Evolutionary conservation across 192 early-diverging fungal species (phyloP), one percentile per base, ranked within the genome.

Genomic region (Nowakowskiella sp.): DNA sequence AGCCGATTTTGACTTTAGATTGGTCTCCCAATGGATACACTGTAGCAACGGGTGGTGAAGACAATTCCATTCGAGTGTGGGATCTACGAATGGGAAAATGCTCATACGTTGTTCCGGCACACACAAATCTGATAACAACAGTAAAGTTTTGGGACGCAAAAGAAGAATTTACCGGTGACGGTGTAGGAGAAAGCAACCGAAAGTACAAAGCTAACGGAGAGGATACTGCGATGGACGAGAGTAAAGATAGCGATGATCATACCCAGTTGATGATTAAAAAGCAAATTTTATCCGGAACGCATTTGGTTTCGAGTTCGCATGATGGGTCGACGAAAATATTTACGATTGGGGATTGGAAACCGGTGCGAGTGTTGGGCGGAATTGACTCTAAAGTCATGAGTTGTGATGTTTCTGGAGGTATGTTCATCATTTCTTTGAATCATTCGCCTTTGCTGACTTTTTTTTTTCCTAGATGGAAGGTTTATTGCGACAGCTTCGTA

Each of bases 11-110:
- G 9, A 77, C 75, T 2, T 63, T 97, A 6, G 92, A 97, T 54
- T 99, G 89, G 82, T 78, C 86, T 16, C 91, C 93, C 3, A 92
- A 95, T 65, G 90, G 78, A 0, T 92, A 91, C 58, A 88, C 92
- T 57, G 47, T 99, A 16, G 94, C 87, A 0, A 89, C 94, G 0
- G 94, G 91, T 31, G 84, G 85, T 54, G 89, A 85, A 6, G 95
- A 98, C 62, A 92, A 97, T 60, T 73, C 89, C 0, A 74, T 99
- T 23, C 78, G 86, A 28, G 83, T 99, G 9, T 97, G 91, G 86
- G 95, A 99, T 55, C 66, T 99, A 51, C 84, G 95, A 7, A 76
- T 74, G 8, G 55, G 88, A 9, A 79, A 82, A 29, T 78, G 77
- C 10, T 65, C 88, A 4, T 87, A 90, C 52, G 85, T 83, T 9